Percentiles rank a stretch among this genome's conserved stretches.
Evolutionary conservation across 2,329 filamentous ascomycete genomes (phyloP).

Genomic region (Albifimbria verrucaria): DNA sequence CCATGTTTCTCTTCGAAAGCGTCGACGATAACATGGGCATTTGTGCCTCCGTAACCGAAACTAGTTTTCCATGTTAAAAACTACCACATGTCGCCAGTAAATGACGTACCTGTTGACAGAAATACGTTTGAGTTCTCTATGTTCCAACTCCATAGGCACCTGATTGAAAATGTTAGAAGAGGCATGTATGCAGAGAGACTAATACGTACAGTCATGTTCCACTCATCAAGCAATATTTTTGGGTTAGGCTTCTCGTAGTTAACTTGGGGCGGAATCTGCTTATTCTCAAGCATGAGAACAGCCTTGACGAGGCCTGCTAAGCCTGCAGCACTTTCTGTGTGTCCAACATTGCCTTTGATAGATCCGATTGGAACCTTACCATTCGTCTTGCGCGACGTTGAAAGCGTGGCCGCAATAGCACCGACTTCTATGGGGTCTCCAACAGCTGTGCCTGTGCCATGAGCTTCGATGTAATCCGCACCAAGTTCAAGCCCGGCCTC

Average conservation of each 20-base stretch:
- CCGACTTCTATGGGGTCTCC: conserved; percentile 44
- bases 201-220: conserved; percentile 18
- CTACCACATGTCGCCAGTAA: too few species aligned
- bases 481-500: conserved; percentile 25
- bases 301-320: conserved; percentile 24
- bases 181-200: too few species aligned
- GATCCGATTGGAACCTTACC: conserved; percentile 40
- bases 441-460: conserved; percentile 45
- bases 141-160: conserved; percentile 1
- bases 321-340: conserved; percentile 23
- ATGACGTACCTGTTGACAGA: conserved; percentile 9
- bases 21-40: conserved; percentile 23
- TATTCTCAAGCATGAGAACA: conserved; percentile 25
- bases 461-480: conserved; percentile 36
- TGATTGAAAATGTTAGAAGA: too few species aligned
- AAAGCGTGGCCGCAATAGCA: conserved; percentile 35
- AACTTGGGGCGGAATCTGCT: conserved; percentile 26
- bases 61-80: too few species aligned
- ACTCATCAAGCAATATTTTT: conserved; percentile 20
- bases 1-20: too few species aligned
- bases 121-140: conserved; percentile 4
- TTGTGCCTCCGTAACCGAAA: conserved; percentile 25
- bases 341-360: conserved; percentile 33
- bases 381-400: conserved; percentile 25
- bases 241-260: conserved; percentile 26